Percentiles rank a stretch among this genome's conserved stretches.
Evolutionary conservation across 2,329 filamentous ascomycete species (phyloP).

Genomic region (Penicillium sp.): DNA sequence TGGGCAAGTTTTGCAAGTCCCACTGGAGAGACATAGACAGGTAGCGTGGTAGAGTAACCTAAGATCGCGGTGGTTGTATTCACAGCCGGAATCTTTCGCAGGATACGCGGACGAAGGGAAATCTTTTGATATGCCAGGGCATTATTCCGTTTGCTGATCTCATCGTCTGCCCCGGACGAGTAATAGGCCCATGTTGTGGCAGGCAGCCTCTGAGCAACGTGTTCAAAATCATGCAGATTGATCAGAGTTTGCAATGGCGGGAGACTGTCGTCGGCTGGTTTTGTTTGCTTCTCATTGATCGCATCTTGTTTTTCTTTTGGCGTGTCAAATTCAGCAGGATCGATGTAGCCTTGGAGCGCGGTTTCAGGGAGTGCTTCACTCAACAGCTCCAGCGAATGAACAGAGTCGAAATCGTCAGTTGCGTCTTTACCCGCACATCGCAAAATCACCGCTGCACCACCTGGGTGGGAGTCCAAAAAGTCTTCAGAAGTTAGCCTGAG

Average conservation of each 20-base stretch:
- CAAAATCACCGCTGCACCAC: slow-evolving; percentile 34
- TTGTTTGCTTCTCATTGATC: neutral
- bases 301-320: neutral
- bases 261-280: neutral
- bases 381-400: slow-evolving; percentile 33
- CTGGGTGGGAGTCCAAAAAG: slow-evolving; percentile 34
- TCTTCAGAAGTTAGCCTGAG: slow-evolving; percentile 17
- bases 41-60: slow-evolving; percentile 33
- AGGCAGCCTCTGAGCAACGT: slow-evolving; percentile 31
- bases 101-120: slow-evolving; percentile 47
- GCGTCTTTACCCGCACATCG: slow-evolving; percentile 36
- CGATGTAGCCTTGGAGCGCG: slow-evolving; percentile 26
- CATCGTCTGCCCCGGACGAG: slow-evolving; percentile 51
- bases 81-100: slow-evolving; percentile 40
- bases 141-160: slow-evolving; percentile 47
- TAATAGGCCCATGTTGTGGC: slow-evolving; percentile 43
- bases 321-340: slow-evolving; percentile 10
- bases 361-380: slow-evolving; percentile 25
- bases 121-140: slow-evolving; percentile 45
- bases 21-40: slow-evolving; percentile 43
- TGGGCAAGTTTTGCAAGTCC: slow-evolving; percentile 46
- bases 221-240: slow-evolving; percentile 40
- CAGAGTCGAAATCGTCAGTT: slow-evolving; percentile 35
- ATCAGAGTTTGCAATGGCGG: slow-evolving; percentile 34
- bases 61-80: slow-evolving; percentile 37